phyloP scores from a whole-genome alignment of 306 rosid species.

The Vigna radiata region DNA sequence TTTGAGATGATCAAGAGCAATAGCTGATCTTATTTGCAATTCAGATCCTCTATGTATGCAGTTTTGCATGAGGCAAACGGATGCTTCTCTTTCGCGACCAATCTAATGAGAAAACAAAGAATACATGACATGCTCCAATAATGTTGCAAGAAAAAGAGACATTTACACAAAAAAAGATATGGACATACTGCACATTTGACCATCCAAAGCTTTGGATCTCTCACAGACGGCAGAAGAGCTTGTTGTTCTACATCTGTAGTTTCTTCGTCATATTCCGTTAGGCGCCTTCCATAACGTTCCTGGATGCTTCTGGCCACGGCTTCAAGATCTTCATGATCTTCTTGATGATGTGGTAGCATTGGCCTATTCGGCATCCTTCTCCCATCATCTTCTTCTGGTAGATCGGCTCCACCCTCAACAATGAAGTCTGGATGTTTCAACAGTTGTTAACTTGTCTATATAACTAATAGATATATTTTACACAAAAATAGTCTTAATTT shows the following conservation, averaged over 20 bases:
- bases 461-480: too few species aligned
- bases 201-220: constrained; percentile 99
- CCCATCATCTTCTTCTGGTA: constrained; percentile 77
- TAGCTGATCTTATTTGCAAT: constrained; percentile 85
- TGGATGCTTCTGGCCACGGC: constrained; percentile 81
- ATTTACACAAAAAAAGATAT: constrained; percentile 12
- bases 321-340: constrained; percentile 92
- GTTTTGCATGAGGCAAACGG: constrained; percentile 96
- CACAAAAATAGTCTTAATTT: too few species aligned
- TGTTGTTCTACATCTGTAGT: constrained; percentile 98
- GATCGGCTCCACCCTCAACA: constrained; percentile 62
- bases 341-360: constrained; percentile 65
- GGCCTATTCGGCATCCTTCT: constrained; percentile 66
- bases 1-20: constrained; percentile 96
- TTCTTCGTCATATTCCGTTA: constrained; percentile 76
- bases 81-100: constrained; percentile 89
- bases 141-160: background rate
- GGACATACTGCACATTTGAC: constrained; percentile 93
- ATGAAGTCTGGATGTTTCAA: constrained; percentile 69
- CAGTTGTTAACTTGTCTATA: constrained; percentile 21
- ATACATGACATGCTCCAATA: constrained; percentile 23
- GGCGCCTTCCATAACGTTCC: constrained; percentile 72
- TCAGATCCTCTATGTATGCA: constrained; percentile 89
- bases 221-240: constrained; percentile 93
- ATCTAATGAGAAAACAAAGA: constrained; percentile 56